A percentile compares a stretch with the other conserved stretches of the same genome.
phyloP scores from a whole-genome alignment of 2,329 filamentous ascomycete species.

The Calonectria fujianensis region DNA sequence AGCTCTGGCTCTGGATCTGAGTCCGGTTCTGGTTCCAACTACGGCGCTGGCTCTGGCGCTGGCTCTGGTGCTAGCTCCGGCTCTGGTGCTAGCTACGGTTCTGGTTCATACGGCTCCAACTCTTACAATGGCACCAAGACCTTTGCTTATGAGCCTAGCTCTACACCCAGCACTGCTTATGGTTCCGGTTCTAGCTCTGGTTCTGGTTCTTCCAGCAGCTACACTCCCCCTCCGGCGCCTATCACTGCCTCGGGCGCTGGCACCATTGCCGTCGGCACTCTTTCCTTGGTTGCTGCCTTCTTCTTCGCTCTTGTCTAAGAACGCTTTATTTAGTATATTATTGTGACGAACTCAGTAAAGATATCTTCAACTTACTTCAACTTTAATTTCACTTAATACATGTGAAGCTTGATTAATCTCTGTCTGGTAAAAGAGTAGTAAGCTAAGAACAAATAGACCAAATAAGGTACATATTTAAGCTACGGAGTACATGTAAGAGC shows the following conservation, averaged over 20 bases:
- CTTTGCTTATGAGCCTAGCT: neutral
- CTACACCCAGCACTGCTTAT: neutral
- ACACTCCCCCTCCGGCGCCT: neutral
- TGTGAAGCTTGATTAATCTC: neutral
- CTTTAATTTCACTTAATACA: neutral
- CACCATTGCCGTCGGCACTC: neutral
- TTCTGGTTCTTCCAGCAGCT: neutral
- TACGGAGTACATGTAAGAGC: too few species aligned
- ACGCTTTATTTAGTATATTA: neutral
- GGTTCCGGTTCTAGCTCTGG: neutral
- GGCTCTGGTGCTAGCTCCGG: neutral
- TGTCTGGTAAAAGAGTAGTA: too few species aligned
- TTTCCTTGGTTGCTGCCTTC: neutral
- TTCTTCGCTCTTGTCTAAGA: slow-evolving; percentile 5
- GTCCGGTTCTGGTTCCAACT: neutral
- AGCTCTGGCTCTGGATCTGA: neutral
- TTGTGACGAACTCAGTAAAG: neutral
- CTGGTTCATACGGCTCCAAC: neutral
- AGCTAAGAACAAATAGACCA: too few species aligned
- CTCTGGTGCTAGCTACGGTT: neutral
- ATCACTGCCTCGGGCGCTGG: neutral
- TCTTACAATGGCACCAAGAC: neutral
- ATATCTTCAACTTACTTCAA: neutral
- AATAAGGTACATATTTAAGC: too few species aligned
- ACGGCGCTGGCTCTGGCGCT: neutral